Conservation (phyloP, 805 yeast species). For the Maudiozyma turicensis region DNA sequence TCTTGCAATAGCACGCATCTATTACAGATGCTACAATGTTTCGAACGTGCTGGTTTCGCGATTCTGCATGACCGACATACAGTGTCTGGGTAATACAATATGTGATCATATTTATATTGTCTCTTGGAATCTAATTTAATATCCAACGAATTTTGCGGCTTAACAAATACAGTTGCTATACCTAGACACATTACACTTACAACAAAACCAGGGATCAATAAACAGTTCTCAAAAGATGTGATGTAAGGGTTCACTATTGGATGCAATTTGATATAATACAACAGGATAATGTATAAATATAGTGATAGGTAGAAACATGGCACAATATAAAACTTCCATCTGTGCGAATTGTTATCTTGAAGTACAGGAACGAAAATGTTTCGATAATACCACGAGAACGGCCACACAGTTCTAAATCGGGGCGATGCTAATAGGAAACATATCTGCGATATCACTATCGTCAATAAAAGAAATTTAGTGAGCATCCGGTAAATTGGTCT, state of each 20-base stretch:
- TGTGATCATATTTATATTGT: slow-evolving; percentile 35
- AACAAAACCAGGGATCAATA: slow-evolving; percentile 18
- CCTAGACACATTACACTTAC: slow-evolving; percentile 14
- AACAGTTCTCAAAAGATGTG: slow-evolving; percentile 10
- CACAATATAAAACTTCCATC: slow-evolving; percentile 23
- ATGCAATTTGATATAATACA: slow-evolving; percentile 11
- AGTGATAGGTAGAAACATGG: slow-evolving; percentile 23
- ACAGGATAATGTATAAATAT: slow-evolving; percentile 13
- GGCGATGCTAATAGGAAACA: slow-evolving; percentile 23
- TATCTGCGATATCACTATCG: slow-evolving; percentile 6
- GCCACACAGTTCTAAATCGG: slow-evolving; percentile 9
- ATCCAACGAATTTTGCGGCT: slow-evolving; percentile 10
- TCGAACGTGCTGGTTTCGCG: slow-evolving; percentile 61
- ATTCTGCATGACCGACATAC: slow-evolving; percentile 51
- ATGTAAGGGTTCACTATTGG: slow-evolving; percentile 9
- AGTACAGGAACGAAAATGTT: slow-evolving; percentile 20
- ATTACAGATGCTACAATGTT: slow-evolving; percentile 65
- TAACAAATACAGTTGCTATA: slow-evolving; percentile 11
- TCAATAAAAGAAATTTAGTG: background rate
- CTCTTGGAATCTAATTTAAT: slow-evolving; percentile 2
- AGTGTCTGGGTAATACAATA: slow-evolving; percentile 42
- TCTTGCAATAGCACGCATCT: slow-evolving; percentile 57
- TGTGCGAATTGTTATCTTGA: slow-evolving; percentile 13
- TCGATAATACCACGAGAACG: slow-evolving; percentile 20
- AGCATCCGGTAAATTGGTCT: background rate